phyloP scores from a whole-genome alignment of 176 grass and related monocot species.

The Hyparrhenia diplandra region DNA sequence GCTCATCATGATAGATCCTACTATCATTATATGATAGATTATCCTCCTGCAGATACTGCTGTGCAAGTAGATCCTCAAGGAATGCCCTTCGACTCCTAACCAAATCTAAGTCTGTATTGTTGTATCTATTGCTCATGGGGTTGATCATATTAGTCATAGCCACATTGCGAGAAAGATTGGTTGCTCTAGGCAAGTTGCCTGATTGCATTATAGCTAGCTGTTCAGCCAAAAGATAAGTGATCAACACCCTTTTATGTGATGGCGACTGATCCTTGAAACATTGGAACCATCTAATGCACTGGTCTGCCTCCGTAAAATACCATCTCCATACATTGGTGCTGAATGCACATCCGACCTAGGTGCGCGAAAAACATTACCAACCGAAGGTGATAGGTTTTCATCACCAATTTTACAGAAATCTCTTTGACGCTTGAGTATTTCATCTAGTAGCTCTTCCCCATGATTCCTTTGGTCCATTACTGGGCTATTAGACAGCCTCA shows the following conservation, averaged over 20 bases:
- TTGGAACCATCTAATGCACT: slow-evolving; percentile 26
- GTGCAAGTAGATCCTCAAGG: slow-evolving; percentile 46
- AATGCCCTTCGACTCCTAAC: slow-evolving; percentile 48
- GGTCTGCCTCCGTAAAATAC: slow-evolving; percentile 34
- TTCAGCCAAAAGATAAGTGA: slow-evolving; percentile 34
- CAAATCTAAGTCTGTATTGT: slow-evolving; percentile 37
- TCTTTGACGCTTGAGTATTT: slow-evolving; percentile 6
- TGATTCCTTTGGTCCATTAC: slow-evolving; percentile 18
- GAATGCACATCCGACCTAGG: slow-evolving; percentile 20
- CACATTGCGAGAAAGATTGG: slow-evolving; percentile 24
- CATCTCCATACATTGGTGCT: slow-evolving; percentile 16
- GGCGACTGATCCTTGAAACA: slow-evolving; percentile 26
- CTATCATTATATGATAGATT: slow-evolving; percentile 32
- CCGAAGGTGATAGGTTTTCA: slow-evolving; percentile 7
- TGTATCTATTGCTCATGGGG: slow-evolving; percentile 30
- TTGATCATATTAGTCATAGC: slow-evolving; percentile 18
- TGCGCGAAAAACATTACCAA: slow-evolving; percentile 1
- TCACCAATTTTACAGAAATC: slow-evolving; percentile 23
- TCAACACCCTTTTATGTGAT: slow-evolving; percentile 31
- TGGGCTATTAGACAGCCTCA: slow-evolving; percentile 37
- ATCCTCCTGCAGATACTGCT: slow-evolving; percentile 51
- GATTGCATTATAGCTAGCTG: slow-evolving; percentile 37
- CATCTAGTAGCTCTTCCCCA: slow-evolving; percentile 39
- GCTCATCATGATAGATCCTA: slow-evolving; percentile 26
- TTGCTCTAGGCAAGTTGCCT: slow-evolving; percentile 38